phyloP scores from a whole-genome alignment of 2,329 filamentous ascomycete species.

The Clarireedia homoeocarpa region DNA sequence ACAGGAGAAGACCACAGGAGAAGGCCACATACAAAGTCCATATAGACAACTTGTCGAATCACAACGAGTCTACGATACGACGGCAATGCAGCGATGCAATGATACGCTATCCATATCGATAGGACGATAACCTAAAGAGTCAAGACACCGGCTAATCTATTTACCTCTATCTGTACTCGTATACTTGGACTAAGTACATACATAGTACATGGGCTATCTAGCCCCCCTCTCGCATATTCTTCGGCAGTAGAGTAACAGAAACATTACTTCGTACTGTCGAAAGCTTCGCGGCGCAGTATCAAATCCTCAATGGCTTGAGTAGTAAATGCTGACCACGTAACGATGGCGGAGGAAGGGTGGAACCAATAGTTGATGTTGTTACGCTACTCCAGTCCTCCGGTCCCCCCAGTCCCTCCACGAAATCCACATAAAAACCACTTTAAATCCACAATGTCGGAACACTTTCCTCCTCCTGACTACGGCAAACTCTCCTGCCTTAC shows the following conservation, averaged over 20 bases:
- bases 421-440: conserved; percentile 1
- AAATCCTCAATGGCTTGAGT: neutral
- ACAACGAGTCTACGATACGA: too few species aligned
- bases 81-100: too few species aligned
- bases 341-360: neutral
- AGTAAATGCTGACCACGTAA: neutral
- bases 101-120: too few species aligned
- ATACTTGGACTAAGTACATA: too few species aligned
- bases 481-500: neutral
- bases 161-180: too few species aligned
- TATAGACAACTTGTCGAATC: too few species aligned
- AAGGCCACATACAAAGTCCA: too few species aligned
- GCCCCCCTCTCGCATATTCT: neutral
- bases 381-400: neutral
- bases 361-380: neutral
- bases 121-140: neutral
- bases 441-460: neutral
- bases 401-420: neutral
- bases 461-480: neutral
- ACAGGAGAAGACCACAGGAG: too few species aligned
- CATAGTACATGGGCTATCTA: neutral
- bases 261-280: neutral
- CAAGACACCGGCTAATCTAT: too few species aligned
- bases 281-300: neutral
- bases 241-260: neutral